Evolutionary conservation across 106 monocot genomes (phyloP), one percentile per base, ranked within the genome.

Genomic region (Acorus gramineus): DNA sequence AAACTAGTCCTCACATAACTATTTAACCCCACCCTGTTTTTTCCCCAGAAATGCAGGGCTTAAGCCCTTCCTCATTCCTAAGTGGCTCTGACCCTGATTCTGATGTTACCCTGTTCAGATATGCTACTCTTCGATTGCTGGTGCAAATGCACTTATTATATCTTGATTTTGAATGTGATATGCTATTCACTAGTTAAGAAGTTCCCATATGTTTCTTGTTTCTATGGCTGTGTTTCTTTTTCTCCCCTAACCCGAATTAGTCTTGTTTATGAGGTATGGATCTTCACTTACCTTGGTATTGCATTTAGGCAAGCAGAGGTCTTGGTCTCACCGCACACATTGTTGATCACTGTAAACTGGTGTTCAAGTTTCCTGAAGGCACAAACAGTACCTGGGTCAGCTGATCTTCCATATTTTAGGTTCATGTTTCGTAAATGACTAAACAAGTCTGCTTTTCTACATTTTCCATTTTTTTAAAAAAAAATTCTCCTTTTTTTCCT

Each of bases 311-410:
- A 67, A 83, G 61, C 72, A 85, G 88, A 79, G 96, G 96, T 63
- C 87, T 98, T 69, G 91, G 96, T 48, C 72, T 98, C 64, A 85
- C 77, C 70, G 87, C 87, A 46, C 71, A 88, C 49, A 88, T 98
- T 56, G 75, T 88, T 12, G 91, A 91, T 61, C 82, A 91, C 60
- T 98, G 96, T 43, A 85, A 77, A 74, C 48, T 98, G 77, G 76
- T 85, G 46, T 85, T 98, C 14, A 88, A 84, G 67, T 98, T 88
- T 77, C 96, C 96, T 52, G 75, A 85, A 73, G 96, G 87, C 76
- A 98, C 96, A 66, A 98, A 98, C 74, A 98, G 96, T 67, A 88
- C 91, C 51, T 98, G 96, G 96, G 96, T 98, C 56, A 72, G 69
- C 58, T 46, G 57, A 42, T 86, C 4, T 57, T 60, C 61, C 72